Percentiles rank a stretch among this genome's conserved stretches.
phyloP scores from a whole-genome alignment of 257 asterid genomes.

The Buddleja alternifolia region DNA sequence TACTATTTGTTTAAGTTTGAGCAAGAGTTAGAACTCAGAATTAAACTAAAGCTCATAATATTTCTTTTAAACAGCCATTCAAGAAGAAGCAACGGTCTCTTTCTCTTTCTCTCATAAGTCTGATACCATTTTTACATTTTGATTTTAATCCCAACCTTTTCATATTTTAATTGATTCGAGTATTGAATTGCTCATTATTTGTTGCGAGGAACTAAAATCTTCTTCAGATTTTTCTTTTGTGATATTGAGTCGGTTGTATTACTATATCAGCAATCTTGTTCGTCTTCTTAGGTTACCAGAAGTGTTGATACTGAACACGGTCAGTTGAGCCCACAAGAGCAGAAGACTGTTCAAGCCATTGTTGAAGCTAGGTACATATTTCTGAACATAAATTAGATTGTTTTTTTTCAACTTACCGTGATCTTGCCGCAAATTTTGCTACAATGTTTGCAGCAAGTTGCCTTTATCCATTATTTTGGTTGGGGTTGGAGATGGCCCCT shows the following conservation, averaged over 20 bases:
- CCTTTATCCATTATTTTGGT: conserved; percentile 82
- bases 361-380: conserved; percentile 73
- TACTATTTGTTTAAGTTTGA: not conserved
- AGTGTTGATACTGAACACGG: conserved; percentile 77
- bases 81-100: not conserved
- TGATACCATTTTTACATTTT: not conserved
- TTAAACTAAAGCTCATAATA: not conserved
- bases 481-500: conserved; percentile 97
- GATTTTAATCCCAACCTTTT: no score
- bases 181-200: no score
- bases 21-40: not conserved
- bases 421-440: conserved; percentile 13
- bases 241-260: not conserved
- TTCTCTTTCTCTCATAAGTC: not conserved
- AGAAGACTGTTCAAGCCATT: conserved; percentile 79
- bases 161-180: no score
- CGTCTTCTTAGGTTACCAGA: conserved; percentile 63
- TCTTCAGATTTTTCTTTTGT: not conserved
- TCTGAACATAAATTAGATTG: not conserved
- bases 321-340: conserved; percentile 86
- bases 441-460: conserved; percentile 59
- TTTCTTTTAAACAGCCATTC: not conserved
- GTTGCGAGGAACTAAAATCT: no score
- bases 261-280: not conserved
- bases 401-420: conserved; percentile 9